Conservation (phyloP, 495 filamentous ascomycete species). For the Trichoderma orchidacearum region DNA sequence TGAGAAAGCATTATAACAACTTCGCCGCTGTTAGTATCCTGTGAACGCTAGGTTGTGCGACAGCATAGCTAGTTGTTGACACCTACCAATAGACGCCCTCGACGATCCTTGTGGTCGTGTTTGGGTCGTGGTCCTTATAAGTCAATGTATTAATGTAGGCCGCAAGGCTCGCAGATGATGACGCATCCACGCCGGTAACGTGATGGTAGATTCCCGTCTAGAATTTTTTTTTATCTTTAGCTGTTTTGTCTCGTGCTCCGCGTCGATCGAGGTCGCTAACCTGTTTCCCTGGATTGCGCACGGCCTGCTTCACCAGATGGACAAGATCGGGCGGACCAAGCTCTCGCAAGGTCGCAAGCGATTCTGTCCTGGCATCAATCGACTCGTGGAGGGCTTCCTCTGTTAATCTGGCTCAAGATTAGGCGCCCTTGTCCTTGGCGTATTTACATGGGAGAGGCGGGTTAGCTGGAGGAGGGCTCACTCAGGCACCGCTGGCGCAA, state of each 20-base stretch:
- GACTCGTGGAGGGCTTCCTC: slow-evolving; percentile 83
- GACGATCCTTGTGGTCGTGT: slow-evolving; percentile 68
- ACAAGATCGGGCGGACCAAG: slow-evolving; percentile 92
- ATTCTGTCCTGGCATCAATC: slow-evolving; percentile 79
- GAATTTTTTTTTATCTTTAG: not conserved
- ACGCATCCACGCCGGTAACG: slow-evolving; percentile 95
- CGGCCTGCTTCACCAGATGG: slow-evolving; percentile 80
- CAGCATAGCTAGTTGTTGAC: not conserved
- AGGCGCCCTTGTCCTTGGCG: not conserved
- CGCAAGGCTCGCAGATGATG: slow-evolving; percentile 88
- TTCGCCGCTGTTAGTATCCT: slow-evolving; percentile 21
- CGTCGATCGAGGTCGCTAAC: slow-evolving; percentile 23
- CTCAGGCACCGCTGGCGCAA: slow-evolving; percentile 83
- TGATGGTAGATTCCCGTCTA: slow-evolving; percentile 93
- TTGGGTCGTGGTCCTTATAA: slow-evolving; percentile 71
- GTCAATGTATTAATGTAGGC: slow-evolving; percentile 97
- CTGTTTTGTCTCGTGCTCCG: slow-evolving; percentile 1
- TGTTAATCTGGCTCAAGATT: slow-evolving; percentile 48
- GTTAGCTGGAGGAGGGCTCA: slow-evolving; percentile 38
- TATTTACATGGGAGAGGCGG: slow-evolving; percentile 3
- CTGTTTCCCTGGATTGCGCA: slow-evolving; percentile 48
- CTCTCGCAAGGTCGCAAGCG: slow-evolving; percentile 71
- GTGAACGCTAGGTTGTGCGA: not conserved
- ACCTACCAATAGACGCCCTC: slow-evolving; percentile 85
- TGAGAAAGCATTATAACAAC: slow-evolving; percentile 99